Base-by-base conservation (phyloP, 73 alveolate genomes). In the Breviolum minutum region DNA sequence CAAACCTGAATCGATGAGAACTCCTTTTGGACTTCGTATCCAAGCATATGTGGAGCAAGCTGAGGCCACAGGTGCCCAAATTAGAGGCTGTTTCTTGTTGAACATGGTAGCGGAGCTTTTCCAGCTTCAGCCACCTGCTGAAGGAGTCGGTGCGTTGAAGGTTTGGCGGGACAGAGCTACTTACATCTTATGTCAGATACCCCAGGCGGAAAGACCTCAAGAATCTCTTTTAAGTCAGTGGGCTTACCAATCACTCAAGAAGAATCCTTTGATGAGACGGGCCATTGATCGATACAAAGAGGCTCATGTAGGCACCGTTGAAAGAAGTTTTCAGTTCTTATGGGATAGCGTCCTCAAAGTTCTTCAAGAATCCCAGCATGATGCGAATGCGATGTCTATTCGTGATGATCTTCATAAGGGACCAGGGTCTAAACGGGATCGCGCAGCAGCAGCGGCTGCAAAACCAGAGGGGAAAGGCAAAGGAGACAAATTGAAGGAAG, bases 401-500 rank as follows among this genome's bases (percentile, higher is more conserved):
- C 30, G 82, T 63, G 98, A 92, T 22, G 89, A 79, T 7, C 40
- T 74, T 30, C 63, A 68, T 48, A 73, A 74, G 54, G 98, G 97
- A 0, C 98, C 62, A 7, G 19, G 16, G 10, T 8, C 63, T 63
- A 87, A 64, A 68, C 24, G 66, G 30, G 95, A 63, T 8, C 11
- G 26, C 5, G 60, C 74, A 27, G 81, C 69, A 8, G 83, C 83
- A 7, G 60, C 79, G 0, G 60, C 94, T 32, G 63, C 94, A 8
- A 71, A 71, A 20, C 40, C 40, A 12, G 12, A 12, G 0, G 32
- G 32, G 26, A 80, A 80, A 29, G 88, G 88, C 7, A 80, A 80
- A 13, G 88, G 27, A 66, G 54, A 80, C 20, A 29, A 71, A 17
- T 71, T 30, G 12, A 20, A 20, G 19, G 19, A n/a, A 12, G 26